phyloP scores from a whole-genome alignment of 495 filamentous ascomycete species.

The Hypoxylon lienhwacheense region DNA sequence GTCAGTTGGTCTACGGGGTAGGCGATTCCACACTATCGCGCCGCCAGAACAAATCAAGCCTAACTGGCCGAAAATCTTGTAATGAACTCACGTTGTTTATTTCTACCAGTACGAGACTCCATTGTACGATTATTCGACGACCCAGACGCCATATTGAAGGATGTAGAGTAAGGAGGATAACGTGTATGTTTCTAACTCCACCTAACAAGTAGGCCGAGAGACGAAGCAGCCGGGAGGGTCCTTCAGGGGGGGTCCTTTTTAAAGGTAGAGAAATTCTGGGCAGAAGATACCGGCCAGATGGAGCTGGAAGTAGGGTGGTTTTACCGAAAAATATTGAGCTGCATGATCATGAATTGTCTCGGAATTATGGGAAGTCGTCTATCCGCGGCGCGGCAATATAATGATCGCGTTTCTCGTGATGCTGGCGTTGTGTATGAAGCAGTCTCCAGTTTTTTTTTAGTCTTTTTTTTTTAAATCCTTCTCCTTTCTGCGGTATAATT shows the following conservation, averaged over 20 bases:
- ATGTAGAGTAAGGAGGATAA: slow-evolving; percentile 13
- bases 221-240: slow-evolving; percentile 26
- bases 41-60: slow-evolving; percentile 29
- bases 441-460: slow-evolving; percentile 8
- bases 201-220: slow-evolving; percentile 16
- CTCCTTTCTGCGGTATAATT: slow-evolving; percentile 17
- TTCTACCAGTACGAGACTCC: slow-evolving; percentile 75
- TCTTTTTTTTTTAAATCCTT: slow-evolving; percentile 4
- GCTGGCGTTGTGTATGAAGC: slow-evolving; percentile 15
- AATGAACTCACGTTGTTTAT: slow-evolving; percentile 73
- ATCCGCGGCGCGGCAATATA: slow-evolving; percentile 10
- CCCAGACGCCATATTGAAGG: slow-evolving; percentile 38
- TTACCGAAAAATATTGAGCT: slow-evolving; percentile 40
- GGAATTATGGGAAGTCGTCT: slow-evolving; percentile 23
- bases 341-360: slow-evolving; percentile 37
- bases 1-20: slow-evolving; percentile 46
- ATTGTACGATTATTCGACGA: slow-evolving; percentile 61
- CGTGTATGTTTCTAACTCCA: slow-evolving; percentile 19
- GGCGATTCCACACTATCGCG: slow-evolving; percentile 28
- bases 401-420: slow-evolving; percentile 26
- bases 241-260: too few species aligned
- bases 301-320: slow-evolving; percentile 39
- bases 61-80: slow-evolving; percentile 27
- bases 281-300: slow-evolving; percentile 37
- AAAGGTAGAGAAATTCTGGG: slow-evolving; percentile 25